Evolutionary conservation across 2,329 filamentous ascomycete species (phyloP), one percentile per base, ranked within the genome.

Genomic region (Drechslerella stenobrocha): DNA sequence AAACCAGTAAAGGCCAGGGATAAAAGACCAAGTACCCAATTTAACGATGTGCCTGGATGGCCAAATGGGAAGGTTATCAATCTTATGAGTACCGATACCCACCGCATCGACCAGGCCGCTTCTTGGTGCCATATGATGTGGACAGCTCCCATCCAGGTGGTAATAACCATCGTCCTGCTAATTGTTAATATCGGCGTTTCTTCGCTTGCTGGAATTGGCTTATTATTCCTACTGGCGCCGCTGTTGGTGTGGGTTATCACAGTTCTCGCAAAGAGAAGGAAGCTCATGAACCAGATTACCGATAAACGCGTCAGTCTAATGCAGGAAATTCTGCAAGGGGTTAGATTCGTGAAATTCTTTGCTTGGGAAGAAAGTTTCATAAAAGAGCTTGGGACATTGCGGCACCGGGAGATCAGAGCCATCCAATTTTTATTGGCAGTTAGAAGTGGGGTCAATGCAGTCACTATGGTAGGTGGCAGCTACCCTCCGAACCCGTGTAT

Each of bases 221-320:
- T 91, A 59, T 98, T 98, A 92, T 82, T 98, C 69, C 78, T 96
- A 72, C 97, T 97, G 91, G 92, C 98, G 76, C 93, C 93, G 2
- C 92, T 61, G 0, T 80, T 97, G 72, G 96, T 98, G 75, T 92
- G 91, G 48, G 80, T 92, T 69, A 93, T 97, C 75, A 91, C 93
- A 22, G 84, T 87, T 59, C 82, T 95, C 73, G 96, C 96, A 87
- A 96, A 95, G 79, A 90, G 83, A 42, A 79, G 98, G 72, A 95
- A 98, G 76, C 95, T 97, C 77, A 82, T 86, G 79, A 98, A 98
- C 93, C 95, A 95, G 80, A 97, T 97, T 79, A 98, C 98, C 79
- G 93, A 98, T 74, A 84, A 90, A 40, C 85, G 93, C 74, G 96
- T 91, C 46, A 84, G 91, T 51, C 79, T 98, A 64, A 96, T 97